Conservation (phyloP, 2,329 filamentous ascomycete genomes). For the Alternaria conjuncta region DNA sequence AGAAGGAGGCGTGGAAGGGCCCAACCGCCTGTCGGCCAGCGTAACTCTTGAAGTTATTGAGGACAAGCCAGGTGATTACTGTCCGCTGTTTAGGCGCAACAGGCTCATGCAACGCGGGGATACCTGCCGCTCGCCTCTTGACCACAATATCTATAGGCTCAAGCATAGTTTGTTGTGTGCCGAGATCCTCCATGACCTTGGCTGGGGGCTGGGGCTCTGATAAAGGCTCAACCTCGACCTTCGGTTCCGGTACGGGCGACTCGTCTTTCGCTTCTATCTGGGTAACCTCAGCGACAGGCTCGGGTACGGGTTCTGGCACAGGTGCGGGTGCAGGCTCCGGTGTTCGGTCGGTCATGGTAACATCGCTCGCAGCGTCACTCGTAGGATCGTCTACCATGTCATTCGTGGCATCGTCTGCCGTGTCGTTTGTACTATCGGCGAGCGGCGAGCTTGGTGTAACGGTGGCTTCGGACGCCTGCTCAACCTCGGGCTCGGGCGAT, state of each 20-base stretch:
- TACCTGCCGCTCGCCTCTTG: constrained; percentile 74
- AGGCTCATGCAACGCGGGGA: constrained; percentile 72
- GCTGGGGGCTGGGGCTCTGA: constrained; percentile 41
- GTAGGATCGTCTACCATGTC: constrained; percentile 64
- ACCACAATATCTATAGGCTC: constrained; percentile 93
- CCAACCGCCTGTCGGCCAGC: constrained; percentile 94
- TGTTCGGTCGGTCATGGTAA: constrained; percentile 66
- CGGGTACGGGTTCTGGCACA: constrained; percentile 42
- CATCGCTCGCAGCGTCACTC: constrained; percentile 69
- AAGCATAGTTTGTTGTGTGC: constrained; percentile 76
- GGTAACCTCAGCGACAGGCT: constrained; percentile 73
- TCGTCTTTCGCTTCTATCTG: constrained; percentile 68
- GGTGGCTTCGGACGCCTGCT: constrained; percentile 51
- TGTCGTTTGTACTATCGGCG: constrained; percentile 71
- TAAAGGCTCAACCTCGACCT: constrained; percentile 43
- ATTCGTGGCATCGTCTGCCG: constrained; percentile 24
- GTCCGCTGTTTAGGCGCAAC: constrained; percentile 81
- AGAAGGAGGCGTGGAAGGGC: constrained; percentile 96
- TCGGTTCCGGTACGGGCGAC: constrained; percentile 21
- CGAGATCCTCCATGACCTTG: constrained; percentile 69
- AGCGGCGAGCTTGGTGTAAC: constrained; percentile 61
- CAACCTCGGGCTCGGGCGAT: constrained; percentile 60
- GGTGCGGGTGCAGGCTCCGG: constrained; percentile 32
- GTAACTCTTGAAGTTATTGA: constrained; percentile 99
- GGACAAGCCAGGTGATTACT: constrained; percentile 88